phyloP scores from a whole-genome alignment of 2,329 filamentous ascomycete species.

The Penicillium brevicompactum region DNA sequence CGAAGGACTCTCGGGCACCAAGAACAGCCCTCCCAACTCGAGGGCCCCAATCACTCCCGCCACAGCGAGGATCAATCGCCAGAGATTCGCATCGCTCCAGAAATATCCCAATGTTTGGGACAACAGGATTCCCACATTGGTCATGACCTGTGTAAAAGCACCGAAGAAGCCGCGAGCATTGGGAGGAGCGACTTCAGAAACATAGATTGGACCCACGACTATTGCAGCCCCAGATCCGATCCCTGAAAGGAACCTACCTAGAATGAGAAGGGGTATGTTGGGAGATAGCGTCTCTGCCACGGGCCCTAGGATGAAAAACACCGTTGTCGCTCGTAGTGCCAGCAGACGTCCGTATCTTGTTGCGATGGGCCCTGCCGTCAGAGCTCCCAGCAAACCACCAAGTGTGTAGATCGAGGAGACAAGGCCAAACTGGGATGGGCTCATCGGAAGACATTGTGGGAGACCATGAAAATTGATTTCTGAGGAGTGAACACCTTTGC shows the following conservation, averaged over 20 bases:
- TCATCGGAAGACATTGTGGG: conserved; percentile 86
- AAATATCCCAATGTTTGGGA: conserved; percentile 87
- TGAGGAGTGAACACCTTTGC: conserved; percentile 52
- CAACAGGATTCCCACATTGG: conserved; percentile 84
- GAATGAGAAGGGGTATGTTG: conserved; percentile 66
- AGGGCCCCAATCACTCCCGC: conserved; percentile 68
- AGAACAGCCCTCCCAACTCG: conserved; percentile 70
- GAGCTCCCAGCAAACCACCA: conserved; percentile 81
- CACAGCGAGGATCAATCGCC: conserved; percentile 79
- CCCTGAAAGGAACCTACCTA: conserved; percentile 79
- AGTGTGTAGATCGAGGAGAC: conserved; percentile 90
- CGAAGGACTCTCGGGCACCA: conserved; percentile 84
- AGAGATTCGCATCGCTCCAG: conserved; percentile 74
- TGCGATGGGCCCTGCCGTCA: conserved; percentile 77
- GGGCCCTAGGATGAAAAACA: conserved; percentile 77
- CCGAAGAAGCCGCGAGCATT: conserved; percentile 76
- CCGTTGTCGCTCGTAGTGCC: conserved; percentile 74
- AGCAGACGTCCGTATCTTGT: conserved; percentile 73
- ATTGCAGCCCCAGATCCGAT: conserved; percentile 85
- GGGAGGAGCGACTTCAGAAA: conserved; percentile 84
- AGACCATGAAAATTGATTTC: conserved; percentile 17
- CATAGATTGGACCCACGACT: conserved; percentile 91
- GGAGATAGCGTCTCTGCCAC: conserved; percentile 71
- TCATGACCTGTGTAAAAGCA: conserved; percentile 83
- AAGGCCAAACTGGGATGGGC: conserved; percentile 75